Evolutionary conservation across 805 yeast species (phyloP).

Genomic region (Saccharomycopsis fibuligera): DNA sequence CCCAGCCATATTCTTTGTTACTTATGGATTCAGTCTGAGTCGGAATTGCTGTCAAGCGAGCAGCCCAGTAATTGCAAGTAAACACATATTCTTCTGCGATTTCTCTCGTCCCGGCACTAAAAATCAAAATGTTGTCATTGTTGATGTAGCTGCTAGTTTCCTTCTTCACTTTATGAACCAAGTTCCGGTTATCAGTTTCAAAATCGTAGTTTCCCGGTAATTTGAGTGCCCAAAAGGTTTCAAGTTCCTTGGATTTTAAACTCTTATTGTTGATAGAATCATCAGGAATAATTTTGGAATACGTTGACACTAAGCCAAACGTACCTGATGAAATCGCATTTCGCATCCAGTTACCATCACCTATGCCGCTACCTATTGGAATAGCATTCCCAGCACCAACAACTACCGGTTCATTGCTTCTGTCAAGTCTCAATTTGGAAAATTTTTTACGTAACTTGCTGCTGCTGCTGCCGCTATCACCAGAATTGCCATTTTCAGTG

Average conservation of each 20-base stretch:
- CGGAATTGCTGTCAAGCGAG: conserved; percentile 76
- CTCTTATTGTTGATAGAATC: conserved; percentile 26
- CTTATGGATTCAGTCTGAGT: conserved; percentile 65
- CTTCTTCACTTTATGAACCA: conserved; percentile 14
- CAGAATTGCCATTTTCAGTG: background rate
- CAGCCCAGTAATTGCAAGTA: conserved; percentile 88
- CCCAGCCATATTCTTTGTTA: conserved; percentile 78
- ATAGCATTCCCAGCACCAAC: conserved; percentile 25
- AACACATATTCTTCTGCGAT: conserved; percentile 65
- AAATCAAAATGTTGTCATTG: conserved; percentile 39
- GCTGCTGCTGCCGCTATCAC: too few relatives aligned
- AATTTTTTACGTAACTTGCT: conserved; percentile 19
- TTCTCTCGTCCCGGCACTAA: conserved; percentile 61
- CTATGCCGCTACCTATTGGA: conserved; percentile 28
- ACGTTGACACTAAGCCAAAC: conserved; percentile 46
- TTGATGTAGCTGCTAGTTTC: conserved; percentile 16
- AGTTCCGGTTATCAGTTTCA: conserved; percentile 23
- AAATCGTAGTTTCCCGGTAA: conserved; percentile 39
- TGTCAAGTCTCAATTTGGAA: conserved; percentile 16
- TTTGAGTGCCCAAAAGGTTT: conserved; percentile 47
- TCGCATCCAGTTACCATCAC: conserved; percentile 67
- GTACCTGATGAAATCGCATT: conserved; percentile 53
- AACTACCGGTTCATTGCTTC: conserved; percentile 14
- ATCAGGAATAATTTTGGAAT: conserved; percentile 40
- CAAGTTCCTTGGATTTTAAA: conserved; percentile 29